Base-by-base conservation (phyloP, 148 eudicot species). In the Gaultheria prostrata region DNA sequence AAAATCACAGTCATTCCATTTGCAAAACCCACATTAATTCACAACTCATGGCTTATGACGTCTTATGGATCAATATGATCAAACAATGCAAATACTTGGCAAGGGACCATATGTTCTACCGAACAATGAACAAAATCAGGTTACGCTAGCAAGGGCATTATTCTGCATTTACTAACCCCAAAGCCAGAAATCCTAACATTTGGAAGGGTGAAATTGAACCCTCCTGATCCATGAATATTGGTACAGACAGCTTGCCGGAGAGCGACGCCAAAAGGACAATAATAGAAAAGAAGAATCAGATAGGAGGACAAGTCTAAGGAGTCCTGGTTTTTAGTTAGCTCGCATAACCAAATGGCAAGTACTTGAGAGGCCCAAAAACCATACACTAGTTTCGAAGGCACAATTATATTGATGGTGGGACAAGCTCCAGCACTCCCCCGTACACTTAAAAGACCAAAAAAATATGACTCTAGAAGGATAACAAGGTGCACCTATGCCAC, bases 321-420 rank as follows among this genome's bases (percentile, higher is more conserved):
- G 72, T 14, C 39, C 72, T 11, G 72, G 72, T 30, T 26, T 67
- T 67, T 30, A 67, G 17, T 28, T 28, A 13, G 18, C 33, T 65
- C 3, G 71, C 73, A 69, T 26, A 69, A 12, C 30, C 33, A 65
- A 30, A 30, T 21, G 57, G 67, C 11, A 61, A 61, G 67, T 61
- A 61, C 9, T 61, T 61, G 67, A 61, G 67, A 61, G 67, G 67
- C 28, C 28, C 67, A 61, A 61, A 61, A 61, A n/a, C 67, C 67
- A 21, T 61, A 8, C 28, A n/a, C 9, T 21, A n/a, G 67, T 61
- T 61, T n/a, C 24, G 4, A 24, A 61, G 67, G 67, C 67, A 61
- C 67, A 8, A 28, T n/a, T n/a, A 9, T 61, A 61, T 61, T 61
- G 67, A 61, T 61, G 28, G n/a, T 21, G 67, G 67, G 67, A 61